Conservation (phyloP, 1,139 yeast genomes). For the Scheffersomyces cryptocercus region DNA sequence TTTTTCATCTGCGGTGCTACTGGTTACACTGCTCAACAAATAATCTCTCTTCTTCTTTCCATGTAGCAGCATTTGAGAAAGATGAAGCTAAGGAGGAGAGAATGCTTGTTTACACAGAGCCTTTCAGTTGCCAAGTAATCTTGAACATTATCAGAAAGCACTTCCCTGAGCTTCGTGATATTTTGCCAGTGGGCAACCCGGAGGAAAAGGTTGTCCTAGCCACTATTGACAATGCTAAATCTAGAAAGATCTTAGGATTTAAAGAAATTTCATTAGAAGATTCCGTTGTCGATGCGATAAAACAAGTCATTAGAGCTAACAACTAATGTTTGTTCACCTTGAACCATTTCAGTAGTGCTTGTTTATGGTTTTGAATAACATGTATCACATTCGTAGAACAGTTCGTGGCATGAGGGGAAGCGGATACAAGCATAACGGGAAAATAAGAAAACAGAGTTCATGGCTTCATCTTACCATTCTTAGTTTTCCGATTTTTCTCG, state of each 20-base stretch:
- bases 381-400: too few relatives aligned
- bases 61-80: conserved; percentile 13
- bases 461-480: too few relatives aligned
- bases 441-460: too few relatives aligned
- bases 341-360: too few relatives aligned
- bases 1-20: conserved; percentile 45
- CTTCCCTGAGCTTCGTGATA: conserved; percentile 15
- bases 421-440: too few relatives aligned
- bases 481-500: too few relatives aligned
- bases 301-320: conserved; percentile 23
- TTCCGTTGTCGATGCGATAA: conserved; percentile 43
- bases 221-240: conserved; percentile 19
- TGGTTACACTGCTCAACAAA: conserved; percentile 37
- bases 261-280: conserved; percentile 36
- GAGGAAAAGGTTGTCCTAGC: conserved; percentile 17
- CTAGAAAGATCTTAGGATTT: conserved; percentile 35
- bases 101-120: conserved; percentile 8
- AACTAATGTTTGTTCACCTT: neutral
- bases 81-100: conserved; percentile 14
- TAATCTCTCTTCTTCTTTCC: conserved; percentile 15
- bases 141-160: conserved; percentile 10
- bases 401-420: too few relatives aligned
- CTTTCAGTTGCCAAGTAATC: conserved; percentile 9
- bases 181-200: conserved; percentile 29
- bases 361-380: too few relatives aligned